Evolutionary conservation across 2,329 filamentous ascomycete species (phyloP).

Genomic region (Arthrobotrys conoides): DNA sequence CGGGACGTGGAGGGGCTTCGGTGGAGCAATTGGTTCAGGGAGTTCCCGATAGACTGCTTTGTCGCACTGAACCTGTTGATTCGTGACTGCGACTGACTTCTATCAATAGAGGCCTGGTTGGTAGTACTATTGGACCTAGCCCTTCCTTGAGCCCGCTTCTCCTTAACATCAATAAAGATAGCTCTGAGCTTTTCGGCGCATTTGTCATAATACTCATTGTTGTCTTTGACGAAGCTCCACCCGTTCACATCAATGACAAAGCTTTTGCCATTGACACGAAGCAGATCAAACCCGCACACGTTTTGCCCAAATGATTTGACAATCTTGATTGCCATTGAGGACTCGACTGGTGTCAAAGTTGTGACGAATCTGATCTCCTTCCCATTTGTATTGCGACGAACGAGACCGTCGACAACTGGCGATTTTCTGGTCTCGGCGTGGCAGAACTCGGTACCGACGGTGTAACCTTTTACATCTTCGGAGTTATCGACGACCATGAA

Average conservation of each 20-base stretch:
- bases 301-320: conserved; percentile 92
- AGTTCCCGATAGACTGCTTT: conserved; percentile 56
- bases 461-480: conserved; percentile 98
- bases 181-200: conserved; percentile 87
- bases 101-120: conserved; percentile 63
- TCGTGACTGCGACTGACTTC: conserved; percentile 63
- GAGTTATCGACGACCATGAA: conserved; percentile 97
- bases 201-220: conserved; percentile 97
- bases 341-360: conserved; percentile 82
- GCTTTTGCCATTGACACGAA: conserved; percentile 88
- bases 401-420: conserved; percentile 94
- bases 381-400: conserved; percentile 94
- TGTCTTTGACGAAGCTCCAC: conserved; percentile 99
- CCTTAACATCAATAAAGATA: conserved; percentile 80
- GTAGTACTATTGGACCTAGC: conserved; percentile 69
- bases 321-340: conserved; percentile 88
- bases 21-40: conserved; percentile 55
- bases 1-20: conserved; percentile 58
- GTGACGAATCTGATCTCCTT: conserved; percentile 98
- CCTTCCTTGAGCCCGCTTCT: conserved; percentile 70
- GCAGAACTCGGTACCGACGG: conserved; percentile 91
- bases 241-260: conserved; percentile 99
- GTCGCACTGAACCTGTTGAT: conserved; percentile 58
- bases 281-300: conserved; percentile 94
- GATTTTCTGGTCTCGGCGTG: conserved; percentile 98